Evolutionary conservation across 495 filamentous ascomycete species (phyloP), one percentile per base, ranked within the genome.

Genomic region (Thermothielavioides terrestris): DNA sequence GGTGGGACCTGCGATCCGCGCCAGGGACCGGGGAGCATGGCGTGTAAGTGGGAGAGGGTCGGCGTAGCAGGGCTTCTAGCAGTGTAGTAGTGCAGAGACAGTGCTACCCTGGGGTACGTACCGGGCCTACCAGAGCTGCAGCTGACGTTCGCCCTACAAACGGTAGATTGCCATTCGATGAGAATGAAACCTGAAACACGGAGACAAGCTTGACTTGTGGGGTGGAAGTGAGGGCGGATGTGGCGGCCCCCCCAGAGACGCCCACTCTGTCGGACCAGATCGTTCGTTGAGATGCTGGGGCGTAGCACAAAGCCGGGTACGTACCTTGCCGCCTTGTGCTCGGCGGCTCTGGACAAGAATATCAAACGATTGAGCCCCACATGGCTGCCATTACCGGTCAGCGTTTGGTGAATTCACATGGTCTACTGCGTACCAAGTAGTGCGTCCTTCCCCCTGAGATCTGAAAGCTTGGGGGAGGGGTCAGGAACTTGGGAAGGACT

Each of bases 121-220:
- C 53, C 46, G 14, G 32, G 18, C 54, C 54, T 44, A 40, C 55
- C 55, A 54, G 42, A 49, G 49, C 57, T 61, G 55, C 55, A 56
- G 38, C 52, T 57, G 46, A 52, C 49, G 49, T 57, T n/a, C 39
- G 46, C 23, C 38, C 46, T 45, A 49, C 18, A 50, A 42, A 31
- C 7, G 0, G 22, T 25, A 50, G 36, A 52, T 57, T 51, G 42
- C 54, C 20, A 41, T 36, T 54, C 49, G 55, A 55, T 59, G 44
- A 55, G 60, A 66, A 65, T n/a, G 58, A 60, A 64, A 68, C 48
- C 56, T 73, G 70, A 71, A 71, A 73, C 70, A 65, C 60, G 66
- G 64, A 68, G 64, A 60, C 42, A 35, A 59, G 41, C 55, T 60
- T 48, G 35, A 40, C 43, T 28, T 37, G 46, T 42, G 46, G 44